These are phyloP conservation scores for Posidonia australis DNA, from an alignment of 106 monocot genomes.

Conservation along the genomic window DNA sequence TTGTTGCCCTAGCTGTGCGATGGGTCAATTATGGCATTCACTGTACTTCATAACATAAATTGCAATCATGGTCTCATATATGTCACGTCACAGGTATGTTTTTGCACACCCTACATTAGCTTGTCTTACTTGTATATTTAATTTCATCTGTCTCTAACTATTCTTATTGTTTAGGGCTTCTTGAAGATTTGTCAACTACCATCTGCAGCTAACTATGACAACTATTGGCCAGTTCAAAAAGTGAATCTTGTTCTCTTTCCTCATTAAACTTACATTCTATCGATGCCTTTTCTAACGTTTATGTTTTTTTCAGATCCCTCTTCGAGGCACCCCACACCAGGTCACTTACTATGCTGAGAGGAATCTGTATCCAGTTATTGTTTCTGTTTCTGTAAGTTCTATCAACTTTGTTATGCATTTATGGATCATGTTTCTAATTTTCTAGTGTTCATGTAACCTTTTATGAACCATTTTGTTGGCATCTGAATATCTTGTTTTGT, in stretches of 20 bases:
- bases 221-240: conserved; percentile 91
- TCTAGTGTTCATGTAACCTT: neutral
- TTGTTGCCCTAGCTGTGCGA: conserved; percentile 57
- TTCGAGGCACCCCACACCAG: conserved; percentile 91
- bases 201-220: conserved; percentile 74
- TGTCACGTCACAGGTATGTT: conserved; percentile 86
- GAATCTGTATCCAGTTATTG: conserved; percentile 79
- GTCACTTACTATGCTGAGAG: conserved; percentile 80
- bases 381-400: conserved; percentile 85
- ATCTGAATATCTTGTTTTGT: no score
- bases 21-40: conserved; percentile 75
- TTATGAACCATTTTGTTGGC: neutral
- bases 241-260: conserved; percentile 19
- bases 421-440: neutral
- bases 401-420: neutral
- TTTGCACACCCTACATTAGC: neutral
- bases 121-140: neutral
- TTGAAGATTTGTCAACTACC: conserved; percentile 96
- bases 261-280: neutral
- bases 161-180: conserved; percentile 40
- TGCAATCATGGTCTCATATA: conserved; percentile 94
- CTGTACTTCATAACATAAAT: conserved; percentile 93
- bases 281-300: neutral
- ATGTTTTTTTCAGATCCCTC: conserved; percentile 54
- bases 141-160: neutral